Base-by-base conservation (phyloP, 148 eudicot genomes). In the Beta vulgaris region DNA sequence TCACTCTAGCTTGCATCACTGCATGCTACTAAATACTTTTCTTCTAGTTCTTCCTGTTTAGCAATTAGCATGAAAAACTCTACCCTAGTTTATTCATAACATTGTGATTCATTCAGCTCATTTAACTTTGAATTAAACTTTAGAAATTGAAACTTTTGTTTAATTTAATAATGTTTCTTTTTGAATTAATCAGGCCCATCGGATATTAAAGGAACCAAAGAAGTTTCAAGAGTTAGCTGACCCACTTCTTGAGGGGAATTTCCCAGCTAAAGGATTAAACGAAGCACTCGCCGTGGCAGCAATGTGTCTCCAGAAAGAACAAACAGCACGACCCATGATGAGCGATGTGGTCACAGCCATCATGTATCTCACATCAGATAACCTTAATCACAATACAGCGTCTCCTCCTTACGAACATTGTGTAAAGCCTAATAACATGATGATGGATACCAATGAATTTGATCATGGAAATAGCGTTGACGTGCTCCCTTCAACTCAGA, bases 221-320 rank as follows among this genome's bases (percentile, higher is more conserved):
- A 85, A 79, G 73, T 86, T 68, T 42, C 70, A 83, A 11, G 75
- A 81, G 62, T 76, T 89, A 65, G 97, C 87, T 14, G 97, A 91
- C 79, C 90, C 91, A 7, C 73, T 78, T n/a, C 85, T 91, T 11
- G 65, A 42, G 44, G 87, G 85, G 34, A 58, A 84, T 16, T 84
- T 69, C 65, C 88, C 93, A 2, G 73, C 62, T 18, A 88, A 85
- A 68, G 70, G 87, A 58, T 57, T 91, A 61, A 87, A 87, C 59
- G 89, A 91, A 81, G 85, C 87, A 12, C 86, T 91, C 36, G 88
- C 87, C 7, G 75, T 91, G 28, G 89, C 93, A 19, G 86, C 91
- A 0, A 87, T 87, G 91, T 91, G 93, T 55, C 84, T 89, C 29
- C 91, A 88, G 59, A 91, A 89, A 19, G 88, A 91, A 72, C 84